A percentile compares a stretch with the other conserved stretches of the same genome.
phyloP scores from a whole-genome alignment of 192 early-diverging fungal genomes.

The Coemansia javaensis region DNA sequence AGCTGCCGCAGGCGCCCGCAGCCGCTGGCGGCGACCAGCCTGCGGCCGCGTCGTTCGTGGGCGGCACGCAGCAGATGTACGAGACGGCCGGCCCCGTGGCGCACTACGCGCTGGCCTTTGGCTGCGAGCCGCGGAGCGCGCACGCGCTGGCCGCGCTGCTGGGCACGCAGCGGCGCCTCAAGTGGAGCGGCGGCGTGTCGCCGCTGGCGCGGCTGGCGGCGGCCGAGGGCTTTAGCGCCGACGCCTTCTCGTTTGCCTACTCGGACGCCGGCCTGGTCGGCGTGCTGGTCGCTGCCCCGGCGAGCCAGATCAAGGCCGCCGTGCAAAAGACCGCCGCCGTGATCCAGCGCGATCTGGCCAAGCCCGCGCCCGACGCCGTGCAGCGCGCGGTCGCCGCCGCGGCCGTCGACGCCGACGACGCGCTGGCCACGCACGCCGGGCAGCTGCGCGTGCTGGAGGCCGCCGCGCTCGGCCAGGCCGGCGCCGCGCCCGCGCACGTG shows the following conservation, averaged over 20 bases:
- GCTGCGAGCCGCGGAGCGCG: slow-evolving; percentile 65
- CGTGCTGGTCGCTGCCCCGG: slow-evolving; percentile 60
- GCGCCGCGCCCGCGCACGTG: slow-evolving; percentile 17
- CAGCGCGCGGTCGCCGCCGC: slow-evolving; percentile 56
- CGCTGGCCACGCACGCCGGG: slow-evolving; percentile 17
- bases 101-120: slow-evolving; percentile 82
- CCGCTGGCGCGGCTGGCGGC: slow-evolving; percentile 63
- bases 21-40: slow-evolving; percentile 16
- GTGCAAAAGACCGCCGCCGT: slow-evolving; percentile 60
- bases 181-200: slow-evolving; percentile 60
- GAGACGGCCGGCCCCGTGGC: slow-evolving; percentile 52
- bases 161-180: slow-evolving; percentile 57
- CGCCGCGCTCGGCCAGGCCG: slow-evolving; percentile 22
- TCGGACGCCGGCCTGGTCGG: slow-evolving; percentile 91
- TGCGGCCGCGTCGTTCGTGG: slow-evolving; percentile 63
- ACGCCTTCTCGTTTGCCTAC: slow-evolving; percentile 82
- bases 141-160: slow-evolving; percentile 60
- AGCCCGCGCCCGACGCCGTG: slow-evolving; percentile 52
- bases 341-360: slow-evolving; percentile 57
- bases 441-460: slow-evolving; percentile 12
- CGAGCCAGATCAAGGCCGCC: slow-evolving; percentile 54
- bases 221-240: slow-evolving; percentile 54
- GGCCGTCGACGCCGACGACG: slow-evolving; percentile 24
- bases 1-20: slow-evolving; percentile 20
- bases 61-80: slow-evolving; percentile 77